Percentiles rank a stretch among this genome's conserved stretches.
phyloP scores from a whole-genome alignment of 208 protist species.

The Wallacemonas sp. region DNA sequence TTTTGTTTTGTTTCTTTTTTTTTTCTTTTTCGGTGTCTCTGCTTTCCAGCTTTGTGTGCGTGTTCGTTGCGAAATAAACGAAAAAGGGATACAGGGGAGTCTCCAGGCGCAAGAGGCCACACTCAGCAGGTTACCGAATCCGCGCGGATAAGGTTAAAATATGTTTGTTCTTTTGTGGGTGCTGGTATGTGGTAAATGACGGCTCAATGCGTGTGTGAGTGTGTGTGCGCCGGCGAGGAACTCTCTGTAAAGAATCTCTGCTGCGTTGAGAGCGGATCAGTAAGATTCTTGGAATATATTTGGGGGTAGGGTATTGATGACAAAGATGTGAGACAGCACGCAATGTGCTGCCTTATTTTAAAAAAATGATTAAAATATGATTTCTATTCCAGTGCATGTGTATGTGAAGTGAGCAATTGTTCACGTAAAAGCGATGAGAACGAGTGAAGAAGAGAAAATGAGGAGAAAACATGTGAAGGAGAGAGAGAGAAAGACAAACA shows the following conservation, averaged over 20 bases:
- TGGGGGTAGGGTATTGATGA: conserved; percentile 6
- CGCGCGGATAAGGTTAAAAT: too few species aligned
- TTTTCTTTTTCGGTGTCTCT: conserved; percentile 6
- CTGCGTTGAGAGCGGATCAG: too few species aligned
- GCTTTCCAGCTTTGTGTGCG: not conserved
- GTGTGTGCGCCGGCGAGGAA: not conserved
- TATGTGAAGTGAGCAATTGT: too few species aligned
- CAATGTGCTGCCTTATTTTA: not conserved
- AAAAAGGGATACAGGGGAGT: too few species aligned
- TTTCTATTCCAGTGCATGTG: not conserved
- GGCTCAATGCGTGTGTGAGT: not conserved
- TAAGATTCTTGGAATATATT: too few species aligned
- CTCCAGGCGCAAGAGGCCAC: too few species aligned
- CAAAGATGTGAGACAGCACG: conserved; percentile 12
- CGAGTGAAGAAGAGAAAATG: conserved; percentile 1
- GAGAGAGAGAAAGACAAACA: too few species aligned
- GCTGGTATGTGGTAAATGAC: not conserved
- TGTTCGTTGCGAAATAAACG: too few species aligned
- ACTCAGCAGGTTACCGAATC: too few species aligned
- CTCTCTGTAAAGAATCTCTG: too few species aligned
- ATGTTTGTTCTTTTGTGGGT: too few species aligned
- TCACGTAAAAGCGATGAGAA: not conserved
- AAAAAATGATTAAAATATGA: not conserved
- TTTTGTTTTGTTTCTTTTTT: not conserved
- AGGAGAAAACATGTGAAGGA: not conserved